phyloP scores from a whole-genome alignment of 176 grass and related monocot genomes.

The Chrysopogon serrulatus region DNA sequence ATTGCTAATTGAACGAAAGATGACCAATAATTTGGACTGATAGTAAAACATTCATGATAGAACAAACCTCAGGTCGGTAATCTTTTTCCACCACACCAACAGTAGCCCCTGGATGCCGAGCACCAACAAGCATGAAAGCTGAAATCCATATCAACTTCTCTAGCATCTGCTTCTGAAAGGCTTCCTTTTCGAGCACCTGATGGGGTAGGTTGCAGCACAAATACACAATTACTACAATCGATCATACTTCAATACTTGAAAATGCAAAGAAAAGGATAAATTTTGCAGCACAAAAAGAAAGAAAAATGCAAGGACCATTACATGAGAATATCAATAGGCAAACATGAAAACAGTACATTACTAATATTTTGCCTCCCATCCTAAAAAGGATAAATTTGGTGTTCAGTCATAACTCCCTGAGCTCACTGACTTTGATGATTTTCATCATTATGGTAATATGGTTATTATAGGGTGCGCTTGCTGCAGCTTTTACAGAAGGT shows the following conservation, averaged over 20 bases:
- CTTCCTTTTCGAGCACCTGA: slow-evolving; percentile 83
- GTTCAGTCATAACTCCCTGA: neutral
- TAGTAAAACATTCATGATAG: neutral
- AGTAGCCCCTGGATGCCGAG: slow-evolving; percentile 81
- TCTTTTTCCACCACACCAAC: slow-evolving; percentile 75
- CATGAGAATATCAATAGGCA: neutral
- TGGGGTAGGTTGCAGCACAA: neutral
- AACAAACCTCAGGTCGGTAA: slow-evolving; percentile 62
- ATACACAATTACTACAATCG: neutral
- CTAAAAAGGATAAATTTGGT: neutral
- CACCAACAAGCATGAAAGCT: slow-evolving; percentile 96
- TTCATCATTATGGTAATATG: neutral
- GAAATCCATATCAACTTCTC: slow-evolving; percentile 98
- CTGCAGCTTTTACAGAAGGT: too few species aligned
- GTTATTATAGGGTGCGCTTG: too few species aligned
- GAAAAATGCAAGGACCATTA: neutral
- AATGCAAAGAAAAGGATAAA: too few species aligned
- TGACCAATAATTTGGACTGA: neutral
- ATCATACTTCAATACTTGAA: neutral
- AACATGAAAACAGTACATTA: neutral
- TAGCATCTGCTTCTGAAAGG: slow-evolving; percentile 95
- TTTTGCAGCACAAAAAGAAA: too few species aligned
- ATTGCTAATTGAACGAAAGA: neutral
- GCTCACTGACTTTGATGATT: neutral
- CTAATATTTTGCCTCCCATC: neutral